Evolutionary conservation across 23 red algal species (phyloP).

Genomic region (Agarophyton chilense): DNA sequence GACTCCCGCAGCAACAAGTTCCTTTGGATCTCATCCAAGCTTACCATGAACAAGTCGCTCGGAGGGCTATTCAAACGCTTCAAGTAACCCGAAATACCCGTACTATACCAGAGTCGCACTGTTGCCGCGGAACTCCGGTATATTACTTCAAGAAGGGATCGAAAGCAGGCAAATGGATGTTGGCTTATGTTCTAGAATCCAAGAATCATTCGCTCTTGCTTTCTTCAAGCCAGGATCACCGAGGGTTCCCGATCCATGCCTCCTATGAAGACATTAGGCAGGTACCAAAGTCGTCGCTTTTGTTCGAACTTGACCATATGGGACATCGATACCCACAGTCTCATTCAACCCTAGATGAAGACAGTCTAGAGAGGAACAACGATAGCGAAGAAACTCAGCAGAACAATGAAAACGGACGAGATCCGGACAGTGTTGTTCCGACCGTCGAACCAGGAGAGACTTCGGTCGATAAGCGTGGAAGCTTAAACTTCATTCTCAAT

Average conservation of each 20-base stretch:
- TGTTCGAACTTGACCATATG: slow-evolving; percentile 15
- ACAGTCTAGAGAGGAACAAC: no score
- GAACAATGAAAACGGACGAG: no score
- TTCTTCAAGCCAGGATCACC: not conserved
- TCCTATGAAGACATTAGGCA: slow-evolving; percentile 39
- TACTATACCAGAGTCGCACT: not conserved
- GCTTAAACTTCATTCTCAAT: no score
- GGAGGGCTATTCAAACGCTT: not conserved
- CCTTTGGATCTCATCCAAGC: not conserved
- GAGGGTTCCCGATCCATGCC: slow-evolving; percentile 1
- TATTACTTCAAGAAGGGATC: no score
- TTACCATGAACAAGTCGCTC: slow-evolving; percentile 26
- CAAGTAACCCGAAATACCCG: not conserved
- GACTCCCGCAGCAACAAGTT: no score
- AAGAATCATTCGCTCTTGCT: slow-evolving; percentile 18
- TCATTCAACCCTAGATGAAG: not conserved
- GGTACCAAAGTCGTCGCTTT: slow-evolving; percentile 5
- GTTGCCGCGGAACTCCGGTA: no score
- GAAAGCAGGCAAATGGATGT: slow-evolving; percentile 27
- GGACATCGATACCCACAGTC: not conserved
- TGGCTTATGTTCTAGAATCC: slow-evolving; percentile 13
- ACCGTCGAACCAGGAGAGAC: not conserved
- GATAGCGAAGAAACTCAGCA: no score
- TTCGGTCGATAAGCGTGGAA: no score
- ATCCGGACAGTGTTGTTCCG: no score